Evolutionary conservation across 2,329 filamentous ascomycete species (phyloP), one percentile per base, ranked within the genome.

Genomic region (Trichoderma atrobrunneum): DNA sequence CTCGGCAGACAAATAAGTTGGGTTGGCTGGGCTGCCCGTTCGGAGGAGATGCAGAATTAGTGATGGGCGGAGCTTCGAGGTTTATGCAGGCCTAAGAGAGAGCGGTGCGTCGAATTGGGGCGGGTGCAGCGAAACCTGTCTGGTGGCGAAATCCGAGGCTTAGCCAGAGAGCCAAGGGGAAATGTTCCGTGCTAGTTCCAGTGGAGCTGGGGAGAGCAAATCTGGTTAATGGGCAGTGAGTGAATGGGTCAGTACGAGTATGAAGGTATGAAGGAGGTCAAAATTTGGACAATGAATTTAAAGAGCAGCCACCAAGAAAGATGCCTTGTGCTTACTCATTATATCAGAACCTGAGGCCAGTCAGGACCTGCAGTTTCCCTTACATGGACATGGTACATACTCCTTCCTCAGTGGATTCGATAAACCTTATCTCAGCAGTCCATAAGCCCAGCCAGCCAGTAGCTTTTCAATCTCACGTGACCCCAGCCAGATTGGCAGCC

Each of bases 41-140:
- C 57, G 66, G 66, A 69, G 57, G 56, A 61, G 57, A 69, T 69
- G 66, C 66, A 69, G 66, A 69, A 51, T 69, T 62, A 54, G 57
- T 61, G 48, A 67, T 51, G 56, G 56, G 64, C 51, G 51, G 51
- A 67, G 64, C 51, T 43, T 57, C 39, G 66, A 69, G 57, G 66
- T 69, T 69, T 62, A 69, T 69, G 66, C 66, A 69, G 34, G 66
- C 54, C 57, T 43, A 18, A 51, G n/a, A 21, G n/a, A n/a, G n/a
- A 51, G 43, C 43, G 43, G 43, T 51, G 43, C 43, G 32, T 32
- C 48, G 32, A 59, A 43, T 59, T 34, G 64, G 51, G 30, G 34
- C 28, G 24, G 21, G 21, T 67, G 30, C 26, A 11, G 54, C 7
- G 24, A 36, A 4, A 18, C n/a, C 18, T 48, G 43, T 21, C 43